A percentile compares a stretch with the other conserved stretches of the same genome.
phyloP scores from a whole-genome alignment of 2,329 filamentous ascomycete genomes.

The Trichoderma guizhouense region DNA sequence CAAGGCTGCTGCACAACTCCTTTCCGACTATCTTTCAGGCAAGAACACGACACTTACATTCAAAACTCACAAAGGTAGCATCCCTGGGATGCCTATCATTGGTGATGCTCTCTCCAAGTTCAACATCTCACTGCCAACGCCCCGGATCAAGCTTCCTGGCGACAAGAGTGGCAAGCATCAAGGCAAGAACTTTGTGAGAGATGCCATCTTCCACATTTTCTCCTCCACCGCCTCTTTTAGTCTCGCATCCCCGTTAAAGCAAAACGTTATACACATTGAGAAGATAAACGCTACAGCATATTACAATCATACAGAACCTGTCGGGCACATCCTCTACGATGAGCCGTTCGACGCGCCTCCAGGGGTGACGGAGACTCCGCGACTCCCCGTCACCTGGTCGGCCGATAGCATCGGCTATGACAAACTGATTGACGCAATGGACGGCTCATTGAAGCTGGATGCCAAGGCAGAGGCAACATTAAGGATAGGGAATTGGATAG shows the following conservation, averaged over 20 bases:
- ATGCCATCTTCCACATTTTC: constrained; percentile 81
- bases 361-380: constrained; percentile 68
- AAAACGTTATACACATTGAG: constrained; percentile 73
- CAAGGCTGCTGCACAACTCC: constrained; percentile 63
- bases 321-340: constrained; percentile 75
- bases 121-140: constrained; percentile 68
- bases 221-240: constrained; percentile 84
- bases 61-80: constrained; percentile 64
- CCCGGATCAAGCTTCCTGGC: constrained; percentile 60
- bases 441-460: constrained; percentile 74
- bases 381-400: constrained; percentile 78
- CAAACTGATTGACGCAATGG: constrained; percentile 73
- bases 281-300: constrained; percentile 79
- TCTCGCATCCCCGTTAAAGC: constrained; percentile 71
- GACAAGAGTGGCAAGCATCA: constrained; percentile 35
- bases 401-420: constrained; percentile 77
- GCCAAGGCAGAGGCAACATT: constrained; percentile 74
- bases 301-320: constrained; percentile 74
- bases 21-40: constrained; percentile 86
- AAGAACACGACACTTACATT: constrained; percentile 79
- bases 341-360: constrained; percentile 74
- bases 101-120: constrained; percentile 71
- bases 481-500: constrained; percentile 69
- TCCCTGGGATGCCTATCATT: constrained; percentile 70
- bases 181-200: constrained; percentile 69